These are phyloP conservation scores for Pelargonium myrrhifolium DNA, from an alignment of 441 rosid genomes.

Conservation along the genomic window DNA sequence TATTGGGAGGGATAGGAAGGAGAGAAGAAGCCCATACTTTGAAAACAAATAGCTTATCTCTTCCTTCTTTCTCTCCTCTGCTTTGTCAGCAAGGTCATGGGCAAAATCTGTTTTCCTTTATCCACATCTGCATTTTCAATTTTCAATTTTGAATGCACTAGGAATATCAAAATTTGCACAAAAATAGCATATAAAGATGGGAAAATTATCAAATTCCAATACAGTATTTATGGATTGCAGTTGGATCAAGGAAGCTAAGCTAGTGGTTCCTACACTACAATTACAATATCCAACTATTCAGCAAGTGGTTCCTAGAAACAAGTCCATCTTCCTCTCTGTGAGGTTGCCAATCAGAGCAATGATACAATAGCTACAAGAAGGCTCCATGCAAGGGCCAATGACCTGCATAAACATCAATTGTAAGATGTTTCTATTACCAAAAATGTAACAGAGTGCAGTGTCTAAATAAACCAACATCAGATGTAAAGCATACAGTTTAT, in stretches of 20 bases:
- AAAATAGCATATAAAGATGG: neutral
- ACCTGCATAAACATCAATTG: neutral
- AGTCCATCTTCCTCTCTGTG: neutral
- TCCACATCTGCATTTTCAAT: neutral
- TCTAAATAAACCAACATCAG: too few relatives aligned
- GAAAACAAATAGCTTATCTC: slow-evolving; percentile 31
- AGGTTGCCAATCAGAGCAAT: neutral
- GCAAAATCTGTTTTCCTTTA: slow-evolving; percentile 1
- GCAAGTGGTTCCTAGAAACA: neutral
- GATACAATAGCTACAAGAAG: neutral
- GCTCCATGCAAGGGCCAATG: neutral
- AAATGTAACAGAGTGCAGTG: neutral
- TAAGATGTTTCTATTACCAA: neutral
- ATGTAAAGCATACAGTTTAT: neutral
- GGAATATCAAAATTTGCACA: neutral
- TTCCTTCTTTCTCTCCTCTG: neutral
- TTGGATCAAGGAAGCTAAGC: neutral
- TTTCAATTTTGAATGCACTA: neutral
- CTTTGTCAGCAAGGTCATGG: slow-evolving; percentile 27
- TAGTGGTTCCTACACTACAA: neutral
- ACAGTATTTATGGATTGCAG: neutral
- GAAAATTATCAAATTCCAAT: neutral
- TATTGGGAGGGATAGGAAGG: neutral
- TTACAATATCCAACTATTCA: neutral
- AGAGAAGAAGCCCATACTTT: slow-evolving; percentile 29